Base-by-base conservation (phyloP, 2,329 filamentous ascomycete species). In the Sporothrix globosa region DNA sequence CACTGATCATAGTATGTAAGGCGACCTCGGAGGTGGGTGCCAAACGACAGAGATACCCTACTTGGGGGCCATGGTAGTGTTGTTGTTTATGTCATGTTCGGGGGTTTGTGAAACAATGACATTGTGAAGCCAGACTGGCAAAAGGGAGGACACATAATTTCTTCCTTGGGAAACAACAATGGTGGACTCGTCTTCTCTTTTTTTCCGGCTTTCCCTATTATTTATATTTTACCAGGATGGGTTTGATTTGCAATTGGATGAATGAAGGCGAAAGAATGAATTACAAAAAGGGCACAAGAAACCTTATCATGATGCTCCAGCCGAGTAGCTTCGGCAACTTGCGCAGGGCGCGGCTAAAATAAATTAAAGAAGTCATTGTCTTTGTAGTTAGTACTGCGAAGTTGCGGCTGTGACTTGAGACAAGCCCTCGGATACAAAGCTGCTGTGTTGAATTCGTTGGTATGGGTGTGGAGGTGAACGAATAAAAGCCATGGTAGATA, bases 311-410 rank as follows among this genome's bases (percentile, higher is more conserved):
- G n/a, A 9, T 39, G 19, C 19, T 44, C 44, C 34, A 24, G 34
- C 24, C 13, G 34, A 24, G 44, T 44, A 44, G 44, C 34, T 10
- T 14, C 4, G 19, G 34, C 34, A 5, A 21, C 19, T 41, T 61
- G 56, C 56, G 56, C 56, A 21, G 56, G 56, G 34, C 34, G 34
- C 56, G 56, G 56, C 56, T 61, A 44, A 61, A 41, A 21, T 10
- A 60, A 60, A 39, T 39, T 46, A 21, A 60, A n/a, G 39, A 19
- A 19, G 34, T 13, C 39, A 14, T 13, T 24, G 10, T 44, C 13
- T n/a, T 44, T 44, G 56, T 24, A 41, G n/a, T 4, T 10, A 10
- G 56, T 41, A 13, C 30, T 30, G 6, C 34, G 34, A 1, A 34
- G 34, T 34, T 34, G 34, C 34, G 34, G 34, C 34, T 34, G 6